Percentiles rank a stretch among this genome's conserved stretches.
Conservation (phyloP, 352 stramenopile genomes). For the Pythium dissimile region DNA sequence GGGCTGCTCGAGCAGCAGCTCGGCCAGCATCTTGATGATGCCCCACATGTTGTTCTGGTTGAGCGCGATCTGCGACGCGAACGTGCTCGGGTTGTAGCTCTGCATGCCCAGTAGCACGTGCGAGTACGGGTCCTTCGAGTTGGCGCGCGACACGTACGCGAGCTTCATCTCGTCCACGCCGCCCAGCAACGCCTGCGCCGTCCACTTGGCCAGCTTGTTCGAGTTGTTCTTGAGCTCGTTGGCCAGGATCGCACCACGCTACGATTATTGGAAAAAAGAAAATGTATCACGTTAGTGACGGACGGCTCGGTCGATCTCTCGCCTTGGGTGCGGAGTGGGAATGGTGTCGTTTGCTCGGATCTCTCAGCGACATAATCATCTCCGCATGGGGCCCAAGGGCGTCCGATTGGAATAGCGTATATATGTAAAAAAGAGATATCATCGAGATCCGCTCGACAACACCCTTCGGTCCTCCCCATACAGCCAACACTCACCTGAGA, state of each 20-base stretch:
- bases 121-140: slow-evolving; percentile 94
- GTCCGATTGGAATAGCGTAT: slow-evolving; percentile 44
- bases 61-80: slow-evolving; percentile 96
- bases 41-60: slow-evolving; percentile 99
- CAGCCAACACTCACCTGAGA: slow-evolving; percentile 64
- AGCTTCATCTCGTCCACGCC: slow-evolving; percentile 98
- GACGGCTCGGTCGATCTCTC: too few species aligned
- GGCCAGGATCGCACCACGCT: slow-evolving; percentile 95
- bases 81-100: slow-evolving; percentile 96
- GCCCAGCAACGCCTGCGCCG: slow-evolving; percentile 93
- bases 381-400: slow-evolving; percentile 28
- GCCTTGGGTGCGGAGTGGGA: background rate
- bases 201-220: slow-evolving; percentile 98
- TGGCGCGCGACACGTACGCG: slow-evolving; percentile 94
- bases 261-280: slow-evolving; percentile 24
- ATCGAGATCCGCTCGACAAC: slow-evolving; percentile 47
- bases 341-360: background rate
- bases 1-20: slow-evolving; percentile 92
- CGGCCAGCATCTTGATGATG: slow-evolving; percentile 92
- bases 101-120: slow-evolving; percentile 96
- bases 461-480: slow-evolving; percentile 5
- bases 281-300: slow-evolving; percentile 7
- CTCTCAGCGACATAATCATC: slow-evolving; percentile 29
- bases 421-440: slow-evolving; percentile 48
- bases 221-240: slow-evolving; percentile 99